phyloP scores from a whole-genome alignment of 306 rosid genomes.

The Vigna radiata region DNA sequence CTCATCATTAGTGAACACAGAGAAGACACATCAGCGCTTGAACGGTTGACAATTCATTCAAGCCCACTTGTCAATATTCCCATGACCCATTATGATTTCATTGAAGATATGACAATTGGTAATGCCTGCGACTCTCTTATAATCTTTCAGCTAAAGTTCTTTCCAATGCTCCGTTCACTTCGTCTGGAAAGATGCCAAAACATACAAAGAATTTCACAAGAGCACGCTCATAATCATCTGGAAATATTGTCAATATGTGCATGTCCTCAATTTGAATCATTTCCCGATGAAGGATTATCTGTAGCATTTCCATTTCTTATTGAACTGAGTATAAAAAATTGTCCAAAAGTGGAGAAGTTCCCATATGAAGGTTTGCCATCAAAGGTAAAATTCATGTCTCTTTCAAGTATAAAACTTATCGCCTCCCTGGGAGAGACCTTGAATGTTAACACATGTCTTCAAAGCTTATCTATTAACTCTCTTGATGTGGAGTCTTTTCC shows the following conservation, averaged over 20 bases:
- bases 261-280: background rate
- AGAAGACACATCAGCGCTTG: no score
- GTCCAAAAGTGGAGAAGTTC: background rate
- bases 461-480: fast-evolving
- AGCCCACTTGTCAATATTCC: no score
- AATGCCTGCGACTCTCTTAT: background rate
- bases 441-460: no score
- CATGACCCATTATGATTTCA: no score
- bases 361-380: background rate
- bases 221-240: background rate
- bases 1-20: no score
- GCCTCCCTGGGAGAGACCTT: no score
- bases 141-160: background rate
- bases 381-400: background rate
- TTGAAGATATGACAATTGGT: no score
- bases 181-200: fast-evolving
- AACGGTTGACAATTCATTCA: no score
- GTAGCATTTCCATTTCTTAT: background rate
- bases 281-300: background rate
- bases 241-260: fast-evolving
- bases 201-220: background rate
- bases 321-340: fast-evolving
- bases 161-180: background rate
- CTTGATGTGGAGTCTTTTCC: no score
- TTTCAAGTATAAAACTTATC: no score